These are phyloP conservation scores for Fusarium beomiforme DNA, from an alignment of 2,329 filamentous ascomycete genomes.

Conservation along the genomic window DNA sequence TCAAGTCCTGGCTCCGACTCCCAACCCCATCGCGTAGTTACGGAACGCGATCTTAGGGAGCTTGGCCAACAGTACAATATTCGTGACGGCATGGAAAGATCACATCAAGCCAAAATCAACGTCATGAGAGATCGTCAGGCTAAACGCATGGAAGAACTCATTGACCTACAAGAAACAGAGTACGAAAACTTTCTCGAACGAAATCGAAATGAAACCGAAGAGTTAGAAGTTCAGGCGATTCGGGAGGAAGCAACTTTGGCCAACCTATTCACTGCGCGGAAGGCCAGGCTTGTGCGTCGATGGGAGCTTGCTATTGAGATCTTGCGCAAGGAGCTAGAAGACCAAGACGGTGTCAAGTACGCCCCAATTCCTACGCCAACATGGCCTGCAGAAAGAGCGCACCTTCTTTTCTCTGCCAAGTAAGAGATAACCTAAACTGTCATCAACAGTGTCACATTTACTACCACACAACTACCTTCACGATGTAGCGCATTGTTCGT, in stretches of 20 bases:
- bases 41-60: constrained; percentile 67
- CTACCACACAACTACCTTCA: not conserved
- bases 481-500: not conserved
- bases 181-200: constrained; percentile 57
- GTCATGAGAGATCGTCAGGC: constrained; percentile 72
- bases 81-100: constrained; percentile 66
- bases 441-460: not conserved
- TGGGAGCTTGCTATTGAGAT: constrained; percentile 66
- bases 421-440: not conserved
- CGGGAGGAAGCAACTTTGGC: constrained; percentile 62
- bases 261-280: constrained; percentile 57
- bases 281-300: constrained; percentile 55
- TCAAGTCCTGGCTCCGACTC: constrained; percentile 34
- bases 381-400: constrained; percentile 44
- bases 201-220: constrained; percentile 59
- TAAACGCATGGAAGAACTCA: constrained; percentile 68
- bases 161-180: constrained; percentile 64
- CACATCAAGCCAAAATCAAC: constrained; percentile 70
- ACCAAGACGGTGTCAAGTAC: constrained; percentile 54
- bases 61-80: constrained; percentile 70
- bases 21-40: constrained; percentile 63
- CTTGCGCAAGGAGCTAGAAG: constrained; percentile 62
- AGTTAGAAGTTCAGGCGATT: constrained; percentile 57
- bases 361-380: constrained; percentile 47
- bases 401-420: not conserved